Evolutionary conservation across 1,284 basidiomycete species (phyloP).

Genomic region (Agroathelia rolfsii): DNA sequence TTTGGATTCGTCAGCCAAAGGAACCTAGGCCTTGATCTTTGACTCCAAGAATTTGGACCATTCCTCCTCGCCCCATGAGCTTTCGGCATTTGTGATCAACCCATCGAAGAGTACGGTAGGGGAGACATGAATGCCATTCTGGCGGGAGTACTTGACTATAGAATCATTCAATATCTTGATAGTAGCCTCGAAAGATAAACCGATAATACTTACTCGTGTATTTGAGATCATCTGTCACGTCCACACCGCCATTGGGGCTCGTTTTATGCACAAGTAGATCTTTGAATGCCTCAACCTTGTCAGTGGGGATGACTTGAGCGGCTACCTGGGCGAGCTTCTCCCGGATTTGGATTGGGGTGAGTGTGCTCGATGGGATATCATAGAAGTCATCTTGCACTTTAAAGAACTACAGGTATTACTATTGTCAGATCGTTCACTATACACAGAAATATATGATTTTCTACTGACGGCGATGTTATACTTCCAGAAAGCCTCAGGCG

Average conservation of each 20-base stretch:
- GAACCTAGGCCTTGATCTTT: too few relatives aligned
- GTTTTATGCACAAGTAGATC: constrained; percentile 58
- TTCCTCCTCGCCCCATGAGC: constrained; percentile 78
- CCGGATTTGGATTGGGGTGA: constrained; percentile 68
- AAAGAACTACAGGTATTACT: constrained; percentile 48
- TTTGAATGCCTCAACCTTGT: constrained; percentile 40
- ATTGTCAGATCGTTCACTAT: constrained; percentile 2
- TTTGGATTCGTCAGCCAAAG: too few relatives aligned
- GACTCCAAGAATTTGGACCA: constrained; percentile 77
- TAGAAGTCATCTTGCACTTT: constrained; percentile 69
- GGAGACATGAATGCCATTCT: constrained; percentile 89
- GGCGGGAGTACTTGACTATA: constrained; percentile 79
- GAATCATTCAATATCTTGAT: constrained; percentile 1
- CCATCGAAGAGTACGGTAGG: constrained; percentile 86
- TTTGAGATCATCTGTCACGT: constrained; percentile 77
- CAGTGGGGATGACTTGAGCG: constrained; percentile 34
- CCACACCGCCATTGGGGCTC: constrained; percentile 64
- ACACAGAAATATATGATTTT: constrained; percentile 7
- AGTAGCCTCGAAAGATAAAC: constrained; percentile 5
- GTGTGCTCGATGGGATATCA: constrained; percentile 63
- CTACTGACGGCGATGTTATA: constrained; percentile 58
- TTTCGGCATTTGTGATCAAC: constrained; percentile 68
- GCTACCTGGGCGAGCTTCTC: constrained; percentile 62
- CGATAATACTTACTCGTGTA: constrained; percentile 53
- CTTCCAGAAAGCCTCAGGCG: constrained; percentile 72